phyloP scores from a whole-genome alignment of 208 protist species.

The Crithidia fasciculata region DNA sequence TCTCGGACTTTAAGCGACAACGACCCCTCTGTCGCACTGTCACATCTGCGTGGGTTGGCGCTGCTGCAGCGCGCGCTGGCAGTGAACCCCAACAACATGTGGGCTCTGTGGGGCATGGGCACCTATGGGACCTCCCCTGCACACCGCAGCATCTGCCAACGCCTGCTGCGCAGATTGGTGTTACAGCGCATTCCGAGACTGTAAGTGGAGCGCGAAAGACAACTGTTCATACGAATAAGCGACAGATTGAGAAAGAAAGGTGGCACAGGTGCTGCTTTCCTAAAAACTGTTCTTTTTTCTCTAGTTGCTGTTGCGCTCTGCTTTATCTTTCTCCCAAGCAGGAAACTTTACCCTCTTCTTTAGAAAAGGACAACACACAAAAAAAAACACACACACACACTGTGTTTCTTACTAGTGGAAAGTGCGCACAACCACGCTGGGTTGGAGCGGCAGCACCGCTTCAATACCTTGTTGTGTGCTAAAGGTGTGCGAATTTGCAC shows the following conservation, averaged over 20 bases:
- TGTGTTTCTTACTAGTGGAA: no score
- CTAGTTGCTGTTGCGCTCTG: background rate
- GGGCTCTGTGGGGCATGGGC: conserved; percentile 49
- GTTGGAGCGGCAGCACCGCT: no score
- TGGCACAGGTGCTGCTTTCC: background rate
- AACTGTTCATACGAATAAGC: no score
- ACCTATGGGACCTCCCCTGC: conserved; percentile 20
- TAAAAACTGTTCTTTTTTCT: conserved; percentile 13
- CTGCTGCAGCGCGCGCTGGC: conserved; percentile 40
- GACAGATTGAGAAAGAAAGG: background rate
- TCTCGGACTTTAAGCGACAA: background rate
- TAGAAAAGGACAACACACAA: no score
- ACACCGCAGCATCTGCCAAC: conserved; percentile 32
- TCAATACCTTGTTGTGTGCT: no score
- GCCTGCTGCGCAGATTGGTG: conserved; percentile 26
- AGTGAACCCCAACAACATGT: conserved; percentile 53
- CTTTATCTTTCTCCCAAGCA: conserved; percentile 10
- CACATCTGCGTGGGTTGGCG: conserved; percentile 23
- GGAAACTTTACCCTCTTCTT: no score
- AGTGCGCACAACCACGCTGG: no score
- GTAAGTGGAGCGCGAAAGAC: background rate
- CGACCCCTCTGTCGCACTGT: background rate
- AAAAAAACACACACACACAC: no score
- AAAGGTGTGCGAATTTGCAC: no score
- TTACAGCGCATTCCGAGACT: conserved; percentile 17